Base-by-base conservation (phyloP, 768 basidiomycete species). In the Hericium rajendrae region DNA sequence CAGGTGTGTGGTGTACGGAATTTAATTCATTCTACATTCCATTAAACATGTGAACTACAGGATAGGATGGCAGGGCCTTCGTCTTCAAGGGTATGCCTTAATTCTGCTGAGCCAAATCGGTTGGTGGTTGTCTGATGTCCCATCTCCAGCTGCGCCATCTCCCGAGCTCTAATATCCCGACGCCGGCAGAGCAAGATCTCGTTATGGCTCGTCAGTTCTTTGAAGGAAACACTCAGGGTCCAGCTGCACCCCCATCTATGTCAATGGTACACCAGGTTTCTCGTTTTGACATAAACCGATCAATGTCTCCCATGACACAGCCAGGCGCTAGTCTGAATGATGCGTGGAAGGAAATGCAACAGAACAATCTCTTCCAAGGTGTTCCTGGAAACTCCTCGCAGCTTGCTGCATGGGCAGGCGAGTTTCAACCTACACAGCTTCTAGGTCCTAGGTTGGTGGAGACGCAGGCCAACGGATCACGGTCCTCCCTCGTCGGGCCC, bases 181-280 rank as follows among this genome's bases (percentile, higher is more conserved):
- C 73, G 53, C 74, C 80, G 38, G 80, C 74, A 58, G 81, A 84
- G 62, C 85, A 82, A 52, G 90, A 93, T 69, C 69, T 83, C 50
- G 79, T 81, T 13, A 78, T 89, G 60, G 90, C 89, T 26, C 82
- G 85, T 48, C 88, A 88, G 62, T 93, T 93, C 69, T 93, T 93
- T 65, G 79, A 84, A 59, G 69, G 69, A 39, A 70, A 71, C 52
- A 67, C 72, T 2, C 72, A 75, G 20, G 68, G 65, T 22, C 64
- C 70, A 18, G 65, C 69, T 1, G 62, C 68, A 28, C 67, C 62
- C 10, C 73, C 73, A 13, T 69, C 71, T 38, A 73, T 75, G 59
- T 63, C 69, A 32, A 60, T 72, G 38, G 69, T 69, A 2, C 67
- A 71, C 41, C 67, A 70, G 22, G 24, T 66, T 0, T 59, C 71